A percentile compares a stretch with the other conserved stretches of the same genome.
Conservation (phyloP, 108 stramenopile species). For the Discostella stelligeroides region DNA sequence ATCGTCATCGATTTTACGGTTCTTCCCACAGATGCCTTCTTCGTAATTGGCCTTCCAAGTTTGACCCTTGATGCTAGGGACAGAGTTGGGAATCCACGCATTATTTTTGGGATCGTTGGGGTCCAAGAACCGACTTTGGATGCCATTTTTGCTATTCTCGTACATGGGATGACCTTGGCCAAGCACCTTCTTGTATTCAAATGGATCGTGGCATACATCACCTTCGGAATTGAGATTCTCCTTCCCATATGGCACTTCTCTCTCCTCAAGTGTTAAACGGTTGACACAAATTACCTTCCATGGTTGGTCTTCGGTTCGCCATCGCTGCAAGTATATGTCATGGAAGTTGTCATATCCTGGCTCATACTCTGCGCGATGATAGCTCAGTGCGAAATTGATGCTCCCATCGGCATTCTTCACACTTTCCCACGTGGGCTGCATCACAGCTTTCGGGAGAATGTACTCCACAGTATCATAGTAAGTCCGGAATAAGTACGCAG, state of each 20-base stretch:
- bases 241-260: slow-evolving; percentile 55
- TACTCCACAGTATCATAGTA: slow-evolving; percentile 83
- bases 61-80: slow-evolving; percentile 79
- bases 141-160: slow-evolving; percentile 48
- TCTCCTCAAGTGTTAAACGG: slow-evolving; percentile 52
- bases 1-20: slow-evolving; percentile 57
- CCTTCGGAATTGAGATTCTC: slow-evolving; percentile 59
- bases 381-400: slow-evolving; percentile 78
- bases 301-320: slow-evolving; percentile 77
- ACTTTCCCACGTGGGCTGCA: slow-evolving; percentile 91
- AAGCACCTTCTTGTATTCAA: slow-evolving; percentile 72
- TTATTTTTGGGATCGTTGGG: slow-evolving; percentile 68
- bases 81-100: slow-evolving; percentile 74
- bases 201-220: slow-evolving; percentile 68
- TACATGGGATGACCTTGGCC: slow-evolving; percentile 62
- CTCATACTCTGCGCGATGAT: slow-evolving; percentile 81
- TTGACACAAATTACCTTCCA: slow-evolving; percentile 79
- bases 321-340: slow-evolving; percentile 87
- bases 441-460: slow-evolving; percentile 73
- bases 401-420: slow-evolving; percentile 71
- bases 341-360: slow-evolving; percentile 85
- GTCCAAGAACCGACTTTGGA: slow-evolving; percentile 75
- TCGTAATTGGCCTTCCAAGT: slow-evolving; percentile 78
- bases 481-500: slow-evolving; percentile 61
- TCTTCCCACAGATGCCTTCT: slow-evolving; percentile 77